These are phyloP conservation scores for Emmonsiellopsis sp. DNA, from an alignment of 2,329 filamentous ascomycete genomes.

Conservation along the genomic window DNA sequence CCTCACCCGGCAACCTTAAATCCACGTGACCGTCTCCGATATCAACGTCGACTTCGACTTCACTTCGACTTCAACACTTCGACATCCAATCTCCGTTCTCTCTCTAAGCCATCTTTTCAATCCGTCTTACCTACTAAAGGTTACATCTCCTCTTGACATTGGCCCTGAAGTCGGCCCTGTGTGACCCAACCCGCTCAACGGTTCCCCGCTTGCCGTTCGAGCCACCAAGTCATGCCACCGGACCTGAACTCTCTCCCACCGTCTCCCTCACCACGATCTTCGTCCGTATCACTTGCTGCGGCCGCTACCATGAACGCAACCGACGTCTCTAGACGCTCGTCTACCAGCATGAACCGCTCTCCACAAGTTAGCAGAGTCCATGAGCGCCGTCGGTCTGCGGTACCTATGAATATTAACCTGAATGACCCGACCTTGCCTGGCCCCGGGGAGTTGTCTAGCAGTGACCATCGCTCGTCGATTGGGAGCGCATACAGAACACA, in stretches of 20 bases:
- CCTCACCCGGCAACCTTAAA: background rate
- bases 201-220: background rate
- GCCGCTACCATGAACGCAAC: constrained; percentile 71
- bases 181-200: background rate
- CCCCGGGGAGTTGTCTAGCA: constrained; percentile 29
- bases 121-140: background rate
- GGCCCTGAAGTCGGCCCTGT: background rate
- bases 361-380: constrained; percentile 19
- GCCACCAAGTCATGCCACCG: constrained; percentile 51
- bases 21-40: background rate
- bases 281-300: constrained; percentile 64
- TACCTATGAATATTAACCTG: constrained; percentile 30
- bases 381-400: constrained; percentile 36
- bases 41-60: background rate
- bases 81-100: background rate
- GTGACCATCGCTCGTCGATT: constrained; percentile 30
- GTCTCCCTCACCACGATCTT: constrained; percentile 54
- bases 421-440: constrained; percentile 29
- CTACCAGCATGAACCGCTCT: constrained; percentile 25
- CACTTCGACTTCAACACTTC: background rate
- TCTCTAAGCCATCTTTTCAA: background rate
- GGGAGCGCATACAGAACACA: constrained; percentile 31
- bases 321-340: constrained; percentile 47
- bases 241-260: constrained; percentile 64
- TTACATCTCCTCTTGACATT: background rate